These are phyloP conservation scores for Chrysosporium keratinophilum DNA, from an alignment of 2,329 filamentous ascomycete genomes.

Conservation along the genomic window DNA sequence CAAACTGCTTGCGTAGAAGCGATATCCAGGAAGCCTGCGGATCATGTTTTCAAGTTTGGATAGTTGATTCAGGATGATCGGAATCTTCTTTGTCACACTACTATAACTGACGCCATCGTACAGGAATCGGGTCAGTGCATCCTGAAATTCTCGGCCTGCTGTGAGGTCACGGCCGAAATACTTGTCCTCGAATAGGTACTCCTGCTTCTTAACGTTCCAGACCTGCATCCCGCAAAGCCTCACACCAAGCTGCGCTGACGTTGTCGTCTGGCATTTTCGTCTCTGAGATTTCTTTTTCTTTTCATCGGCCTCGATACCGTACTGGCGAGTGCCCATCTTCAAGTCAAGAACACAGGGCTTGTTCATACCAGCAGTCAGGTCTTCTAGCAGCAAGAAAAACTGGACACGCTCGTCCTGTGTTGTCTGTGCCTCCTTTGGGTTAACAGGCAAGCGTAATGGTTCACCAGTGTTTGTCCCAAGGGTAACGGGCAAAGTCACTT, in stretches of 20 bases:
- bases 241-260: slow-evolving; percentile 81
- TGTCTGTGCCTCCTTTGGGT: slow-evolving; percentile 63
- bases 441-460: slow-evolving; percentile 45
- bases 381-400: slow-evolving; percentile 86
- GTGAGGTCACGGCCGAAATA: slow-evolving; percentile 87
- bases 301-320: slow-evolving; percentile 79
- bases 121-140: slow-evolving; percentile 77
- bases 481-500: slow-evolving; percentile 14
- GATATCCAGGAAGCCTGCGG: slow-evolving; percentile 66
- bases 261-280: slow-evolving; percentile 84
- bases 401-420: slow-evolving; percentile 56
- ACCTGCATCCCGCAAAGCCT: slow-evolving; percentile 92
- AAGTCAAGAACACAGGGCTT: slow-evolving; percentile 92
- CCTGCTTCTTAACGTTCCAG: slow-evolving; percentile 75
- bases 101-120: slow-evolving; percentile 76
- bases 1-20: slow-evolving; percentile 90
- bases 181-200: slow-evolving; percentile 94
- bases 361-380: slow-evolving; percentile 93
- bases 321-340: slow-evolving; percentile 97
- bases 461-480: slow-evolving; percentile 18
- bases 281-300: slow-evolving; percentile 92
- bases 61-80: slow-evolving; percentile 74
- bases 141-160: slow-evolving; percentile 78
- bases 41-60: slow-evolving; percentile 75
- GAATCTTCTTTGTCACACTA: slow-evolving; percentile 77